These are phyloP conservation scores for Solanum clarkiae DNA, from an alignment of 257 asterid genomes.

Conservation along the genomic window DNA sequence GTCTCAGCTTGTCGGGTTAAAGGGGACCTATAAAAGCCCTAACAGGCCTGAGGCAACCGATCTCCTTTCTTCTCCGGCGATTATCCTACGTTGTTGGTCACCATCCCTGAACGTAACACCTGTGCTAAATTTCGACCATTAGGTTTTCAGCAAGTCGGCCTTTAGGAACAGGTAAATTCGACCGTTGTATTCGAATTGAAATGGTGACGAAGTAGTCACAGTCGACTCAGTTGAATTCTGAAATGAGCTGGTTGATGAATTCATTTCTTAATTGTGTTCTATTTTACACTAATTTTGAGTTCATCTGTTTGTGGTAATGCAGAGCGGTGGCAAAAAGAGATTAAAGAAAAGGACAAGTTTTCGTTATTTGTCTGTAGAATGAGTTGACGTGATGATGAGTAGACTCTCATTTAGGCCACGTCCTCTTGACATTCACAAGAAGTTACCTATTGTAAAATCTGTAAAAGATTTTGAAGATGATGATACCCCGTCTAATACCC, in stretches of 20 bases:
- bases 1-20: not conserved
- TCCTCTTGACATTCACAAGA: constrained; percentile 92
- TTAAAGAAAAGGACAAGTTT: not conserved
- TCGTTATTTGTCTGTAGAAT: not conserved
- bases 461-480: constrained; percentile 94
- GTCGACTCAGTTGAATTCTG: not conserved
- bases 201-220: not conserved
- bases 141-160: not conserved
- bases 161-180: not conserved
- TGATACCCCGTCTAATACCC: constrained; percentile 54
- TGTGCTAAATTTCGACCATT: not conserved
- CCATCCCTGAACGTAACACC: not conserved
- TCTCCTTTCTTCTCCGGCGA: not conserved
- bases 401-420: constrained; percentile 98
- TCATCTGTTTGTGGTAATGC: not conserved
- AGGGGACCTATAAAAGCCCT: not conserved
- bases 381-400: constrained; percentile 46
- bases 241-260: not conserved
- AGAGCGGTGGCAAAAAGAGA: not conserved
- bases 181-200: not conserved
- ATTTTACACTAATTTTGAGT: not conserved
- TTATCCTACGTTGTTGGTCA: not conserved
- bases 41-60: not conserved
- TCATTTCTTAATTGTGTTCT: not conserved
- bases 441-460: constrained; percentile 85